Percentiles rank a stretch among this genome's conserved stretches.
These are phyloP conservation scores for Neonectria coccinea DNA, from an alignment of 2,329 filamentous ascomycete species.

Conservation along the genomic window DNA sequence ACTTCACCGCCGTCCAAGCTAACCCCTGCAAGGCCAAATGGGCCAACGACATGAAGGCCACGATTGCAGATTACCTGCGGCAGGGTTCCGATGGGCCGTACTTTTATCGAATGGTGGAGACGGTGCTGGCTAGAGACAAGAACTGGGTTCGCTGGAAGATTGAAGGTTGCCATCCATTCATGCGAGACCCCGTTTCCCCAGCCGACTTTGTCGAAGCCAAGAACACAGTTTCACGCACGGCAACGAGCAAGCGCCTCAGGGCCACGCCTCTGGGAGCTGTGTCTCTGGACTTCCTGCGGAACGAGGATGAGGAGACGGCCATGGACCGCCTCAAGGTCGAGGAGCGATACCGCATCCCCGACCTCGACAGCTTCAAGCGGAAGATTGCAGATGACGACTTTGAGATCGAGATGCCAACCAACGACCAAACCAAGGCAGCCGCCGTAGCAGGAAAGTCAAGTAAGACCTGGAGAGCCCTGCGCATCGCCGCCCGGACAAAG, in stretches of 20 bases:
- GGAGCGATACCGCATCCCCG: constrained; percentile 75
- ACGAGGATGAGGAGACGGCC: constrained; percentile 68
- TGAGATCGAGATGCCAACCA: constrained; percentile 84
- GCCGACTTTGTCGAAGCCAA: constrained; percentile 78
- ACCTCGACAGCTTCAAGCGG: constrained; percentile 75
- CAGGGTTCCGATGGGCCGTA: constrained; percentile 86
- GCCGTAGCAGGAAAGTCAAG: constrained; percentile 81
- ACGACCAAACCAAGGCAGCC: constrained; percentile 65
- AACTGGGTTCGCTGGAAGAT: constrained; percentile 99
- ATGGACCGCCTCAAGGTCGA: constrained; percentile 77
- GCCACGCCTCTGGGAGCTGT: constrained; percentile 77
- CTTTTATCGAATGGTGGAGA: constrained; percentile 97
- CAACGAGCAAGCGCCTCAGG: constrained; percentile 77
- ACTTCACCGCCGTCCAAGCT: constrained; percentile 11
- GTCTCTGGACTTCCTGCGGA: constrained; percentile 81
- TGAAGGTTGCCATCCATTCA: constrained; percentile 90
- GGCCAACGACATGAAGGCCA: constrained; percentile 80
- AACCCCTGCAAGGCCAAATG: constrained; percentile 74
- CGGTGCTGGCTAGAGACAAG: constrained; percentile 93
- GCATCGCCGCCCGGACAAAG: constrained; percentile 80
- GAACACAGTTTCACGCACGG: constrained; percentile 71
- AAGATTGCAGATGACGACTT: constrained; percentile 84
- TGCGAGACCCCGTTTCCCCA: constrained; percentile 76
- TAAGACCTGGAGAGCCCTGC: constrained; percentile 89
- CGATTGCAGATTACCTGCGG: constrained; percentile 86